Evolutionary conservation across 1,284 basidiomycete genomes (phyloP), one percentile per base, ranked within the genome.

Genomic region (Irpex sp.): DNA sequence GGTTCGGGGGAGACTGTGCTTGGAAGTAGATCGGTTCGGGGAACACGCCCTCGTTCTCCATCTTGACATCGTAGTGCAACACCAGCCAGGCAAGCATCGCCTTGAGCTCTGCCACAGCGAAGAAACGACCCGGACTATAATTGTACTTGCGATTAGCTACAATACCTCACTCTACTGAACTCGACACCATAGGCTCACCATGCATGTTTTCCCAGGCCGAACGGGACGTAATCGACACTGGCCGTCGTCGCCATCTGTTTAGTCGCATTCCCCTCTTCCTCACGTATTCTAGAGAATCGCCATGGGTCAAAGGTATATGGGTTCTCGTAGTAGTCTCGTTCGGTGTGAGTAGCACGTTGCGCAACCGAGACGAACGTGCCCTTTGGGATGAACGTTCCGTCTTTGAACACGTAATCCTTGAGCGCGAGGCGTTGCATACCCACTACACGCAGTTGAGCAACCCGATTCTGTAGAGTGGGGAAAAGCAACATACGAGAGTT

Each of bases 331-430:
- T 68, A 65, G 19, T 68, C 68, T 33, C 71, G 70, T 63, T 81
- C 75, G 13, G 68, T 68, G 59, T 80, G 79, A 61, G 75, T 72
- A 15, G 35, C 53, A 4, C 47, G 35, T 13, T 43, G 21, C 7
- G 47, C 55, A 8, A 57, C 36, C 4, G 21, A 37, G 39, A 80
- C 55, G 19, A 68, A 50, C 1, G 72, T 66, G 7, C 79, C 79
- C 31, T 72, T 39, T 17, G 19, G 21, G 37, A 80, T 53, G 19
- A 68, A 50, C 1, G 72, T 75, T 3, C 80, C 81, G 60, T 82
- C 76, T 0, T 77, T 76, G 65, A 81, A 77, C 0, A 73, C 77
- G 65, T 74, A 77, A n/a, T 76, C 74, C 51, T 75, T 71, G 56
- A 78, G 46, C 0, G 74, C 75, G 47, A 68, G 70, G 59, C 80